Evolutionary conservation across 768 basidiomycete species (phyloP).

Genomic region (Xerocomellus chrysenteron): DNA sequence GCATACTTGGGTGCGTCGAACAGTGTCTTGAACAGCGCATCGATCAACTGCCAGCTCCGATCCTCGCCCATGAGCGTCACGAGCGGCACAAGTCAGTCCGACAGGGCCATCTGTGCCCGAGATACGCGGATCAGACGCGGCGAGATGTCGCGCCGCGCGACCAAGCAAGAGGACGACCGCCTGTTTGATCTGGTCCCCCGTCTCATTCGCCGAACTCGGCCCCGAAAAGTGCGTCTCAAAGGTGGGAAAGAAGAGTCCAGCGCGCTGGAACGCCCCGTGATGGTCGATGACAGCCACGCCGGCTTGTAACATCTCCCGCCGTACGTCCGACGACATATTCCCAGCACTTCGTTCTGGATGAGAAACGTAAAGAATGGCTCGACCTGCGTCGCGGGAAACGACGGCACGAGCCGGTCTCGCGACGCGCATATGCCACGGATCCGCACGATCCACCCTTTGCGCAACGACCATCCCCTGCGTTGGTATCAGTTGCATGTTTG

Average conservation of each 20-base stretch:
- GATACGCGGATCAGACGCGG: no score
- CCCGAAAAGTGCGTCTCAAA: not conserved
- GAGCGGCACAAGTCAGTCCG: conserved; percentile 90
- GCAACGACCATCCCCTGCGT: conserved; percentile 89
- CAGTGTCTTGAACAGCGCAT: conserved; percentile 73
- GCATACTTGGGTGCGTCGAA: conserved; percentile 85
- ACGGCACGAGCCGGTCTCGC: conserved; percentile 68
- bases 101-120: conserved; percentile 77
- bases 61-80: conserved; percentile 63
- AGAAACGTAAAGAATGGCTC: conserved; percentile 80
- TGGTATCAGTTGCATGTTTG: not conserved
- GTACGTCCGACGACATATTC: conserved; percentile 79
- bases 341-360: conserved; percentile 81
- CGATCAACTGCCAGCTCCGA: conserved; percentile 54
- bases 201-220: conserved; percentile 58
- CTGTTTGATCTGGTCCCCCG: conserved; percentile 86
- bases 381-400: conserved; percentile 61
- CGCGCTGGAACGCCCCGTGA: conserved; percentile 61
- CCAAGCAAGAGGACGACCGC: conserved; percentile 86
- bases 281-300: conserved; percentile 79
- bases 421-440: conserved; percentile 84
- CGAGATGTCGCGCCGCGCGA: no score
- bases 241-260: no score
- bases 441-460: conserved; percentile 77
- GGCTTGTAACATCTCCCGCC: conserved; percentile 84